Evolutionary conservation across 805 yeast species (phyloP).

Genomic region (Saccharomyces mikatae): DNA sequence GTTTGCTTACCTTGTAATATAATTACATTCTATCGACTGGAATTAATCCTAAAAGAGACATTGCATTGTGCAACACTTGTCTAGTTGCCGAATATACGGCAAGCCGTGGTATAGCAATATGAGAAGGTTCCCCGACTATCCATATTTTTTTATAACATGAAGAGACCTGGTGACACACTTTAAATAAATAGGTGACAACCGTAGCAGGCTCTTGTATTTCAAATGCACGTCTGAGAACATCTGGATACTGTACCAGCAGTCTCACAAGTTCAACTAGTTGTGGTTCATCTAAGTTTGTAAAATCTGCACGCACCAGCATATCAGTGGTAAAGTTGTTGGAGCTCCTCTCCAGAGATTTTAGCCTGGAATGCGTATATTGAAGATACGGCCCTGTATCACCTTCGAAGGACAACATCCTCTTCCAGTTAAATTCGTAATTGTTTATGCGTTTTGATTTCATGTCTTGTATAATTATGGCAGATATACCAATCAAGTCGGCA

Average conservation of each 20-base stretch:
- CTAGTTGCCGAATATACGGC: constrained; percentile 87
- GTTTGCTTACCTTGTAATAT: neutral
- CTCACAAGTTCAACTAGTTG: constrained; percentile 67
- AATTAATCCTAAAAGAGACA: constrained; percentile 81
- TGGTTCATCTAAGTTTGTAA: constrained; percentile 57
- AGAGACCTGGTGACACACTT: constrained; percentile 85
- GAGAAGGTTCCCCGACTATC: constrained; percentile 92
- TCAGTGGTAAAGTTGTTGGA: constrained; percentile 42
- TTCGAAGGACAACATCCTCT: constrained; percentile 94
- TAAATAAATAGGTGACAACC: constrained; percentile 86
- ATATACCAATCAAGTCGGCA: constrained; percentile 91
- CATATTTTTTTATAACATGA: constrained; percentile 93
- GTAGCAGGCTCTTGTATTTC: constrained; percentile 90
- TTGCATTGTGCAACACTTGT: constrained; percentile 83
- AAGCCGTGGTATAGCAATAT: constrained; percentile 80
- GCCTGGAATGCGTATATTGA: constrained; percentile 96
- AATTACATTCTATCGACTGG: constrained; percentile 96
- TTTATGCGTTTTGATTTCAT: constrained; percentile 96
- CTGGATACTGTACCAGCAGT: constrained; percentile 83
- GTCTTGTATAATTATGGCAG: constrained; percentile 98
- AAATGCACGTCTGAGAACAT: constrained; percentile 71
- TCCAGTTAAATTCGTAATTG: constrained; percentile 95
- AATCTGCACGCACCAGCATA: constrained; percentile 44
- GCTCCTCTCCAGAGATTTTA: constrained; percentile 88
- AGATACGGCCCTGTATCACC: constrained; percentile 99